Base-by-base conservation (phyloP, 331 rosid genomes). In the Spiraea crenata region DNA sequence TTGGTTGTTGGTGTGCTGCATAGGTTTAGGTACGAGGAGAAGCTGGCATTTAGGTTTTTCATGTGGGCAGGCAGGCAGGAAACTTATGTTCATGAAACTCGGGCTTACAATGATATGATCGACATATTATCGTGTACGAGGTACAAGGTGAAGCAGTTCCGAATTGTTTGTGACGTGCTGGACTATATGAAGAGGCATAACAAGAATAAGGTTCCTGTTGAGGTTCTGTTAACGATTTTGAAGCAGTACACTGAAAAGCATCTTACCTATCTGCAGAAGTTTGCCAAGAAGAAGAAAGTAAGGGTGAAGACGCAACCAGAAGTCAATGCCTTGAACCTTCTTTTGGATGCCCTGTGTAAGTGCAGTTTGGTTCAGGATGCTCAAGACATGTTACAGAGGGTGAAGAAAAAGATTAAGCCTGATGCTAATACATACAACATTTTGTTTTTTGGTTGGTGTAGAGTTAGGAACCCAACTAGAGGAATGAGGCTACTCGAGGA, bases 391-490 rank as follows among this genome's bases (percentile, higher is more conserved):
- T 82, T 87, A 66, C 78, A 83, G 85, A 91, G 72, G 80, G 85
- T 91, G 89, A 84, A 82, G 74, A 89, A 74, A 61, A 80, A 11
- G 71, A 68, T 91, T 38, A 85, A 80, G 78, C 96, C 97, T 10
- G 85, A 89, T 82, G 83, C 86, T 0, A 89, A 83, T 59, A 89
- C 96, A 0, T 87, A 83, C 80, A 89, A 89, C 50, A 82, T 87
- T 54, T 69, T 93, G 84, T 86, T 93, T 76, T 89, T 89, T 4
- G 96, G 99, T 40, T 93, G 99, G 97, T 93, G 95, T 60, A 89
- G 99, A 81, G 99, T 91, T 75, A 86, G 97, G 67, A 89, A 86
- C 64, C 97, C 92, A 0, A 82, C 76, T 59, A 85, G 89, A 76
- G 97, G 89, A 31, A 91, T 91, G 91, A 74, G 74, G 74, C 41